Conservation (phyloP, 2,329 filamentous ascomycete genomes). For the Clonostachys rhizophaga region DNA sequence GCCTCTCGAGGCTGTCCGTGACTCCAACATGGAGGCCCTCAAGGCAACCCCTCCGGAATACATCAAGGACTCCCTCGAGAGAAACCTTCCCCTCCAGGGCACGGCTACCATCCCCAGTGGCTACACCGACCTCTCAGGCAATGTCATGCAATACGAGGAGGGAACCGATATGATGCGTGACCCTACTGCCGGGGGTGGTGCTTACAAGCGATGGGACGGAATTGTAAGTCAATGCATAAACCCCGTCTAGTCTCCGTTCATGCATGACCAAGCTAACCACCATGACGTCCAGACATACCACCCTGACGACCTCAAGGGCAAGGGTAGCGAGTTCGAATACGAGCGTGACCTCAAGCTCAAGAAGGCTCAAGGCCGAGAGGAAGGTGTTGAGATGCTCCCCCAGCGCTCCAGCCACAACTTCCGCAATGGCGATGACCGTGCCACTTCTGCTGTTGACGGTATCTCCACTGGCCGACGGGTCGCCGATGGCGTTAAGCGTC, state of each 20-base stretch:
- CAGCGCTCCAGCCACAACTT: constrained; percentile 34
- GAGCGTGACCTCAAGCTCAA: constrained; percentile 64
- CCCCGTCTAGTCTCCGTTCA: background rate
- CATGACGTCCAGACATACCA: constrained; percentile 56
- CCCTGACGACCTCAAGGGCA: constrained; percentile 75
- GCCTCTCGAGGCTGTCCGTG: constrained; percentile 71
- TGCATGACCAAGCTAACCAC: constrained; percentile 4
- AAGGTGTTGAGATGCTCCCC: constrained; percentile 45
- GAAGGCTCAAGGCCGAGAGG: constrained; percentile 27
- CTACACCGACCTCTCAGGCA: constrained; percentile 60
- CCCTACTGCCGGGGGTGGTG: constrained; percentile 59
- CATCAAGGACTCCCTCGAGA: constrained; percentile 66
- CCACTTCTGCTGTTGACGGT: constrained; percentile 7
- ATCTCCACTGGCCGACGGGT: constrained; percentile 30
- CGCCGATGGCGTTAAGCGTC: constrained; percentile 45
- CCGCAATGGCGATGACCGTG: constrained; percentile 26
- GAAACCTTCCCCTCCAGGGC: constrained; percentile 77
- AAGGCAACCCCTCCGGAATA: constrained; percentile 77
- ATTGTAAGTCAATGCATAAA: constrained; percentile 49
- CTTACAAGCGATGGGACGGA: constrained; percentile 72
- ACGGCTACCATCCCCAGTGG: constrained; percentile 75
- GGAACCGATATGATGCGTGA: constrained; percentile 84
- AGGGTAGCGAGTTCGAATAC: constrained; percentile 64
- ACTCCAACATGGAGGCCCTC: constrained; percentile 71
- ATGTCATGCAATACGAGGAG: constrained; percentile 74